These are phyloP conservation scores for Acer negundo DNA, from an alignment of 345 rosid genomes.

Conservation along the genomic window DNA sequence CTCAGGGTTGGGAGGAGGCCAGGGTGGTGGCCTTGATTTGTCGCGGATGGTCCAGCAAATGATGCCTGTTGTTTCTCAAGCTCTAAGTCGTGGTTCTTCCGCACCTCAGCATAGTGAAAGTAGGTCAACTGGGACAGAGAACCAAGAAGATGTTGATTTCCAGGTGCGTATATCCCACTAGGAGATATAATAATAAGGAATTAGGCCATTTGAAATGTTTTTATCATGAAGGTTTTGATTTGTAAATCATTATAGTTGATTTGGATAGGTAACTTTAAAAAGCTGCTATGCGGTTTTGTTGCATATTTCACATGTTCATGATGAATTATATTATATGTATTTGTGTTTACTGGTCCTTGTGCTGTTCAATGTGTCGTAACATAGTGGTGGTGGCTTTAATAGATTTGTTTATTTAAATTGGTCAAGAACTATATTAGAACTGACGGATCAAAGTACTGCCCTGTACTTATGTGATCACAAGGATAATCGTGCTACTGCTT, in stretches of 20 bases:
- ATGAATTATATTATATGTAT: background rate
- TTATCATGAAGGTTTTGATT: background rate
- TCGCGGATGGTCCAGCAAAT: slow-evolving; percentile 87
- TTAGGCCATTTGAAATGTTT: background rate
- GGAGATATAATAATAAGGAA: background rate
- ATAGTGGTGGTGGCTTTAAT: too few relatives aligned
- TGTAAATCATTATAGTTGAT: background rate
- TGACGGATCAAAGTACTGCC: too few relatives aligned
- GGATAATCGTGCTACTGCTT: too few relatives aligned
- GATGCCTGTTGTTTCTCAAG: slow-evolving; percentile 96
- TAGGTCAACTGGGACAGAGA: slow-evolving; percentile 23
- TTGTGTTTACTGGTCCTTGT: too few relatives aligned
- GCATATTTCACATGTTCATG: background rate
- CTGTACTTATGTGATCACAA: too few relatives aligned
- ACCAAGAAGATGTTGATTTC: slow-evolving; percentile 31
- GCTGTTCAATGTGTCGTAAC: too few relatives aligned
- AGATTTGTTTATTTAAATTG: too few relatives aligned
- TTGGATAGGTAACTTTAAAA: background rate
- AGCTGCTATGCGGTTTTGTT: background rate
- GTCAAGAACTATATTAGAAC: too few relatives aligned
- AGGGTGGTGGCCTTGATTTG: slow-evolving; percentile 68
- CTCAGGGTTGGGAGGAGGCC: slow-evolving; percentile 58
- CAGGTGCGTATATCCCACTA: slow-evolving; percentile 43
- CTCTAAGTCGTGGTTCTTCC: slow-evolving; percentile 55
- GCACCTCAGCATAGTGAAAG: slow-evolving; percentile 26